Evolutionary conservation across 345 rosid species (phyloP), one percentile per base, ranked within the genome.

Genomic region (Arabis alpina): DNA sequence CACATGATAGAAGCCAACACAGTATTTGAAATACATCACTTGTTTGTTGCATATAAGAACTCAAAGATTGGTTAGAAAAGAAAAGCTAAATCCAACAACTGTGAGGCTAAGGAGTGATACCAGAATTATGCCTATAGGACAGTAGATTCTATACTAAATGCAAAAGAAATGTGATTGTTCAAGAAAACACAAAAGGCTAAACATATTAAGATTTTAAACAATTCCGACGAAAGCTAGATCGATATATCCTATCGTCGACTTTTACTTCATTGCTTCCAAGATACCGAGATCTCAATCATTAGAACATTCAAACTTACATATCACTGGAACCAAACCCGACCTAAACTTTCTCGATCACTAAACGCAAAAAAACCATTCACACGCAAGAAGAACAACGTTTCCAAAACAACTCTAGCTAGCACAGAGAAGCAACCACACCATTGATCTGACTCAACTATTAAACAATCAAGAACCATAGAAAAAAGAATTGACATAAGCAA

Each of bases 31-130:
- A n/a, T n/a, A n/a, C n/a, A n/a, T n/a, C n/a, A n/a, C n/a, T n/a
- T n/a, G n/a, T n/a, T n/a, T n/a, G n/a, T n/a, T n/a, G n/a, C n/a
- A n/a, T n/a, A 39, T 5, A 52, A 8, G 10, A 11, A 27, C 37
- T 2, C 9, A 39, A 13, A 15, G 9, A 37, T 34, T 37, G 52
- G 11, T 13, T 48, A 28, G 28, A 41, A 14, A 42, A 42, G 40
- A 40, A 40, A 32, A 30, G 50, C 49, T 28, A 10, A 47, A 54
- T 37, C 5, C 56, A 62, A 25, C 11, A 54, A 43, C 16, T 2
- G 0, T 7, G 58, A 44, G 41, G 32, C 48, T 64, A 14, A 27
- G 25, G 71, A 6, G 15, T 57, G 72, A 28, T 32, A 19, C 54
- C 28, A 48, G 1, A 34, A 34, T 24, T 8, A 23, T 53, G 59